These are phyloP conservation scores for Colletotrichum phormii DNA, from an alignment of 2,329 filamentous ascomycete genomes.

Conservation along the genomic window DNA sequence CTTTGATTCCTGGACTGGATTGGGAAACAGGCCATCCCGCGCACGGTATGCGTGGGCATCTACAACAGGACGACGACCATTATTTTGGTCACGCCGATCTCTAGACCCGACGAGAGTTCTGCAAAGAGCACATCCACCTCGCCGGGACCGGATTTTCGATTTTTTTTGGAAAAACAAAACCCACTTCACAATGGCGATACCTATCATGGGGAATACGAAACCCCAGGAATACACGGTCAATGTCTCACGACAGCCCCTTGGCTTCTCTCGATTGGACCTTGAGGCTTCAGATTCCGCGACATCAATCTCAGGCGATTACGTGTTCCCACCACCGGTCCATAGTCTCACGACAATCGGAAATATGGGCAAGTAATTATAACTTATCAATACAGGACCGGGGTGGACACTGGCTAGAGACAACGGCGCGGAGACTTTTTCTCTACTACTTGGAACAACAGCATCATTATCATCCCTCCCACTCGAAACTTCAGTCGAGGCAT, in stretches of 20 bases:
- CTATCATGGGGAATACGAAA: constrained; percentile 6
- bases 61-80: constrained; percentile 26
- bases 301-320: background rate
- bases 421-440: background rate
- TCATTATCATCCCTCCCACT: background rate
- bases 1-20: constrained; percentile 20
- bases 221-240: constrained; percentile 24
- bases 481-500: constrained; percentile 16
- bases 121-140: constrained; percentile 29
- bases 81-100: constrained; percentile 20
- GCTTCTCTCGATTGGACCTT: background rate
- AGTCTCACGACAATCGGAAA: constrained; percentile 24
- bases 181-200: constrained; percentile 14
- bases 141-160: constrained; percentile 26
- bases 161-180: constrained; percentile 4
- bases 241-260: constrained; percentile 34
- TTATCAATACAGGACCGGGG: constrained; percentile 24
- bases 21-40: background rate
- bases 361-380: constrained; percentile 17
- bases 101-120: constrained; percentile 35
- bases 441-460: background rate
- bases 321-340: background rate
- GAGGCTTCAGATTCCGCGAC: background rate
- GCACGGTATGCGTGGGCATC: background rate
- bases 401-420: background rate